Evolutionary conservation across 1,284 basidiomycete genomes (phyloP), one percentile per base, ranked within the genome.

Genomic region (Cronartium quercuum): DNA sequence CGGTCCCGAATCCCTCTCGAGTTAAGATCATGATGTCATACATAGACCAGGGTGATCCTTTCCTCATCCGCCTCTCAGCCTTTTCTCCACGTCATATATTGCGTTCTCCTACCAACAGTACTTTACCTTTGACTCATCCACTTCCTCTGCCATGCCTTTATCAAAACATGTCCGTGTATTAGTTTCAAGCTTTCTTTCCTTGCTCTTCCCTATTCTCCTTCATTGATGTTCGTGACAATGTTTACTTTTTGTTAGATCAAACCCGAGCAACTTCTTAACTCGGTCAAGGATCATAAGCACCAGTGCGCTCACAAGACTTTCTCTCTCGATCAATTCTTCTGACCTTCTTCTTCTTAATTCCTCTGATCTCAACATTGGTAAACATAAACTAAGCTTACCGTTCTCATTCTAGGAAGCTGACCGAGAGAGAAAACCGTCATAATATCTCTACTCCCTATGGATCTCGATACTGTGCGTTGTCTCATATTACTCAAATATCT

Each of bases 201-300:
- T 55, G n/a, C 29, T 55, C 15, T 21, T 55, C 1, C 6, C 7
- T 29, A 55, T 55, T 6, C n/a, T 55, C n/a, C n/a, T 21, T 51
- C 18, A n/a, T n/a, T 55, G 6, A 3, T 29, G n/a, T 55, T 55
- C 29, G n/a, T 21, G n/a, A 55, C 51, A 1, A 21, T n/a, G 51
- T 29, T 2, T 29, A 29, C 82, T 0, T 74, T 76, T n/a, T 81
- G 82, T 67, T 82, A 83, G 75, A 78, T 78, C 4, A 77, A 81
- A 34, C 78, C 78, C 63, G 79, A 78, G 60, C 57, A 75, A 41
- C 57, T 68, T 51, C 55, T 66, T 71, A 57, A 62, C 67, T 73
- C 57, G 58, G 65, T 65, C 42, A 42, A 66, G 66, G 42, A 66
- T n/a, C 69, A 73, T 57, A 38, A 35, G n/a, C 62, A 64, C 29